These are phyloP conservation scores for Phytophthora pistaciae DNA, from an alignment of 352 stramenopile species.

Conservation along the genomic window DNA sequence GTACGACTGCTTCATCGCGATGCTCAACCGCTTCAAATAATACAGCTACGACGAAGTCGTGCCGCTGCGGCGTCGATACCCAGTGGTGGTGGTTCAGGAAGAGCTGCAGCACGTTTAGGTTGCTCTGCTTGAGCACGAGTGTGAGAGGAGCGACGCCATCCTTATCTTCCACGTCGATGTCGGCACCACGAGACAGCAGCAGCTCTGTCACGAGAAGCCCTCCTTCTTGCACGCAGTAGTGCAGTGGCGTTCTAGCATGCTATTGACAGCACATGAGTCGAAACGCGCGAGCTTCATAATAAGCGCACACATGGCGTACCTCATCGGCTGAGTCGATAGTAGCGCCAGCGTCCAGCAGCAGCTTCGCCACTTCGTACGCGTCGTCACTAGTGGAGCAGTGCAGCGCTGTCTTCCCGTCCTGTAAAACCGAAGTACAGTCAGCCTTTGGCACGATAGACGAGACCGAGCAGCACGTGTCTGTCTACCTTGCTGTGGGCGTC, in stretches of 20 bases:
- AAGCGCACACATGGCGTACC: slow-evolving; percentile 9
- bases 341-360: slow-evolving; percentile 20
- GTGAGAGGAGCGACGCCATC: slow-evolving; percentile 15
- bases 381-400: slow-evolving; percentile 30
- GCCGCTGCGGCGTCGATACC: slow-evolving; percentile 22
- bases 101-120: slow-evolving; percentile 25
- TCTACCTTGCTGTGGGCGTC: slow-evolving; percentile 22
- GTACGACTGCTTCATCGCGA: slow-evolving; percentile 13
- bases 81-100: slow-evolving; percentile 38
- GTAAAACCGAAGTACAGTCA: not conserved
- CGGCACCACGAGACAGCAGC: slow-evolving; percentile 16
- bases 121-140: slow-evolving; percentile 8
- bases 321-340: slow-evolving; percentile 19
- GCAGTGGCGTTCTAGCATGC: slow-evolving; percentile 26
- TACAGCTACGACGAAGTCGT: slow-evolving; percentile 17
- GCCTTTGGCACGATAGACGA: not conserved
- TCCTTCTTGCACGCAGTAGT: slow-evolving; percentile 29
- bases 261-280: slow-evolving; percentile 4
- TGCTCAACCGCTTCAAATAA: slow-evolving; percentile 18
- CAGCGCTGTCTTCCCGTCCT: slow-evolving; percentile 39
- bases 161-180: slow-evolving; percentile 29
- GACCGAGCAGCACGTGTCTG: not conserved
- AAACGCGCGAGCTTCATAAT: not conserved
- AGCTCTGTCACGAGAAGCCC: slow-evolving; percentile 23
- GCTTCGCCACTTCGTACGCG: slow-evolving; percentile 31